Evolutionary conservation across 495 filamentous ascomycete species (phyloP).

Genomic region (Bacidia rubella): DNA sequence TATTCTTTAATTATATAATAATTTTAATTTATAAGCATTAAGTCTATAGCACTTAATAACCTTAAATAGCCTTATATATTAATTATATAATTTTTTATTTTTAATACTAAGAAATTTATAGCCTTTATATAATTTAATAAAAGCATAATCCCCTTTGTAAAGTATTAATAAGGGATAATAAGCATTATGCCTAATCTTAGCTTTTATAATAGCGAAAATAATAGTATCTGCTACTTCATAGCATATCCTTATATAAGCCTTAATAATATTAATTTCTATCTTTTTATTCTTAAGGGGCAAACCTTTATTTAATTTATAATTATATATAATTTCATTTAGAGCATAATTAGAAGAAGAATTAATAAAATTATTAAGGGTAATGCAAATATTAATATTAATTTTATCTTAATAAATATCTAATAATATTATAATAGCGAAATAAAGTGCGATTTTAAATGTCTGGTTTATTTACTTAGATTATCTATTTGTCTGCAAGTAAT

Average conservation of each 20-base stretch:
- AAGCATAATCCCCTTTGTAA: background rate
- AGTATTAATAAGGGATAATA: background rate
- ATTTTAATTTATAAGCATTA: background rate
- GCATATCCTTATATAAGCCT: background rate
- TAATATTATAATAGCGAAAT: background rate
- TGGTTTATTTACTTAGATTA: slow-evolving; percentile 1
- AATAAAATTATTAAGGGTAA: background rate
- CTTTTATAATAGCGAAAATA: background rate
- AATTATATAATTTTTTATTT: background rate
- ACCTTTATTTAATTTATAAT: background rate
- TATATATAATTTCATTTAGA: slow-evolving; percentile 2
- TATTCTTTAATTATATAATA: background rate
- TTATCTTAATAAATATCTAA: background rate
- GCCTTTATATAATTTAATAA: background rate
- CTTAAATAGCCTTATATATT: background rate
- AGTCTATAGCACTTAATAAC: background rate
- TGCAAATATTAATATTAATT: background rate
- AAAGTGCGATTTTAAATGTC: background rate
- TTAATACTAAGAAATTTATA: background rate
- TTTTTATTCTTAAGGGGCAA: background rate
- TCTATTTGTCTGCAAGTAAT: slow-evolving; percentile 1
- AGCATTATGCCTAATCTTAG: background rate
- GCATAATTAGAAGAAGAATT: background rate
- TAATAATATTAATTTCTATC: background rate
- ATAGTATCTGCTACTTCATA: background rate